Percentiles rank a stretch among this genome's conserved stretches.
phyloP scores from a whole-genome alignment of 768 basidiomycete species.

The Mycena rosella region DNA sequence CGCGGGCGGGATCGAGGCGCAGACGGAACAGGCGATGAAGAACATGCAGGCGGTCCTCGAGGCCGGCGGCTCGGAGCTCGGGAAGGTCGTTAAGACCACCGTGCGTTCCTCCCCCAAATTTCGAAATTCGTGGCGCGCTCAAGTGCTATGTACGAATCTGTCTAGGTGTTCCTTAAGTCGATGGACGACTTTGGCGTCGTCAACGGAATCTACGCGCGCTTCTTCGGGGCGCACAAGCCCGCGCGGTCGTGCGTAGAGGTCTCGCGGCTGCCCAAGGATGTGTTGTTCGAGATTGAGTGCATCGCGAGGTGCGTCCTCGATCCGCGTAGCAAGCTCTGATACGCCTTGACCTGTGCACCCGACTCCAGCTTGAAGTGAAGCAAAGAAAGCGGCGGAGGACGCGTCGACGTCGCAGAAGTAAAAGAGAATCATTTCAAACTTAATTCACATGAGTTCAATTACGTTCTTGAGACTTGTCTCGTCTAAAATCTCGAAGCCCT shows the following conservation, averaged over 20 bases:
- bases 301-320: conserved; percentile 74
- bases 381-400: neutral
- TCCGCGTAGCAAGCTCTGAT: conserved; percentile 15
- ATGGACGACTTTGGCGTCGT: conserved; percentile 92
- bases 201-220: conserved; percentile 84
- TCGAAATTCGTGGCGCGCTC: neutral
- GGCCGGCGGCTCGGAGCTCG: conserved; percentile 82
- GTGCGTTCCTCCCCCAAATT: conserved; percentile 56
- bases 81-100: conserved; percentile 92
- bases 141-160: neutral
- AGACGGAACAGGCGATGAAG: conserved; percentile 86
- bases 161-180: conserved; percentile 89
- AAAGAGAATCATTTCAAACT: conserved; percentile 9
- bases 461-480: conserved; percentile 85
- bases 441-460: conserved; percentile 83
- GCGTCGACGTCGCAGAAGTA: neutral
- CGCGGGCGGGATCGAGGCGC: conserved; percentile 79
- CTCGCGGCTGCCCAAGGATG: conserved; percentile 88
- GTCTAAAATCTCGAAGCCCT: conserved; percentile 92
- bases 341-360: neutral
- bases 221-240: conserved; percentile 93
- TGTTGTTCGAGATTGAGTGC: conserved; percentile 92
- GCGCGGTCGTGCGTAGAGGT: conserved; percentile 95
- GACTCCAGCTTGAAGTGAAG: conserved; percentile 50
- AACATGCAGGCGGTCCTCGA: conserved; percentile 89